Conservation (phyloP, 768 basidiomycete species). For the Boletus insuetus region DNA sequence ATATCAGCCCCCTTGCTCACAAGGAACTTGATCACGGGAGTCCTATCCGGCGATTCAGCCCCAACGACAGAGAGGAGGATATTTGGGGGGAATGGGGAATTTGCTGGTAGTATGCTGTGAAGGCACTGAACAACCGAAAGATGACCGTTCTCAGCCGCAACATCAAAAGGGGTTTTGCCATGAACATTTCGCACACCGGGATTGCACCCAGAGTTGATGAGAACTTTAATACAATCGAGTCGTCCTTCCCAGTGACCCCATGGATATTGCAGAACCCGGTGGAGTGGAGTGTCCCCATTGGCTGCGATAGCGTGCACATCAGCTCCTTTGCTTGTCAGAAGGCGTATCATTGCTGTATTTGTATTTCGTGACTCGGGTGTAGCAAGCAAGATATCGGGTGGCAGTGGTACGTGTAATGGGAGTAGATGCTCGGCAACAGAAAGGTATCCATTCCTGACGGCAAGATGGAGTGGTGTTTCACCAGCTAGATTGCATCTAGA, state of each 20-base stretch:
- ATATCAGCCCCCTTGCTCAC: conserved; percentile 1
- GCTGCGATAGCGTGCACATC: neutral
- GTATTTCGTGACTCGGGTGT: neutral
- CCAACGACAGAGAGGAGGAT: neutral
- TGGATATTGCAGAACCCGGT: neutral
- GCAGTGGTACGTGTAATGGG: neutral
- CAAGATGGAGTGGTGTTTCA: neutral
- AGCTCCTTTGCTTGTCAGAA: neutral
- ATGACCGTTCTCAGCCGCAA: neutral
- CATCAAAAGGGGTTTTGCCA: neutral
- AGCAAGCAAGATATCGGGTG: neutral
- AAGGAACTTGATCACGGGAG: neutral
- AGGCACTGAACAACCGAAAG: neutral
- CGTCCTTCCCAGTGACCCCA: neutral
- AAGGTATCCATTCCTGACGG: neutral
- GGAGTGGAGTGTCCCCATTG: neutral
- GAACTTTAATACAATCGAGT: neutral
- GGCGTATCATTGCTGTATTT: neutral
- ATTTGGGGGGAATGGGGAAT: neutral
- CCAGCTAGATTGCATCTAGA: neutral
- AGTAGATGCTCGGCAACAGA: conserved; percentile 1
- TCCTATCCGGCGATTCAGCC: too few relatives aligned
- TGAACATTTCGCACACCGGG: neutral
- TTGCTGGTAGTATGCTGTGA: too few relatives aligned
- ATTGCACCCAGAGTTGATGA: neutral